These are phyloP conservation scores for Cutaneotrichosporon curvatum DNA, from an alignment of 1,284 basidiomycete genomes.

Conservation along the genomic window DNA sequence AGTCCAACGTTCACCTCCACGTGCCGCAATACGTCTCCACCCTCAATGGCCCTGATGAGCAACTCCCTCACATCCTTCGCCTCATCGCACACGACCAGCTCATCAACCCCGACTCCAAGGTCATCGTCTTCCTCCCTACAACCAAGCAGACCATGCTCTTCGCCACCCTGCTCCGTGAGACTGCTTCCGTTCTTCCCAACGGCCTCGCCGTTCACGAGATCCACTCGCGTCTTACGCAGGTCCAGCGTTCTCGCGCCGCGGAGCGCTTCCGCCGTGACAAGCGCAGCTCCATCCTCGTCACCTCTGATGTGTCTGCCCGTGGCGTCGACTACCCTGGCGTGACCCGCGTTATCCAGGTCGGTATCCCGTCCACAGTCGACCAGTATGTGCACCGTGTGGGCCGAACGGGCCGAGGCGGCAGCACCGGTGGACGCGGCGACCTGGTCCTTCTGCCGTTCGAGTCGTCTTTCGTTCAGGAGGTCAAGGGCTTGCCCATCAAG, in stretches of 20 bases:
- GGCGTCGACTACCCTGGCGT: conserved; percentile 87
- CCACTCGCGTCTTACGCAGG: conserved; percentile 72
- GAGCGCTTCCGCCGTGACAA: conserved; percentile 61
- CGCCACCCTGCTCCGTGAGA: conserved; percentile 56
- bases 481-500: conserved; percentile 26
- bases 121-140: conserved; percentile 83
- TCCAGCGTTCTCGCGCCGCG: conserved; percentile 58
- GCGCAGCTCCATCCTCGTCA: conserved; percentile 64
- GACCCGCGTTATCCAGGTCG: conserved; percentile 88
- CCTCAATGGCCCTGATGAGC: conserved; percentile 59
- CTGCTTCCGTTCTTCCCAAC: conserved; percentile 51
- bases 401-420: conserved; percentile 73
- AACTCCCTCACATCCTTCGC: conserved; percentile 71
- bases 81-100: conserved; percentile 88
- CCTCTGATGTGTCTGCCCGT: conserved; percentile 83
- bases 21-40: conserved; percentile 80
- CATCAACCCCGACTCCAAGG: conserved; percentile 64
- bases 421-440: conserved; percentile 69
- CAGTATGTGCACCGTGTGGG: conserved; percentile 90
- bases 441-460: conserved; percentile 82
- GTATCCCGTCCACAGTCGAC: conserved; percentile 63
- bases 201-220: conserved; percentile 68
- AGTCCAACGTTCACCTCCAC: conserved; percentile 63
- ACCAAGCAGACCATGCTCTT: conserved; percentile 79
- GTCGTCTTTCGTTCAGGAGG: conserved; percentile 61